Evolutionary conservation across 2,329 filamentous ascomycete genomes (phyloP), one percentile per base, ranked within the genome.

Genomic region (Aspergillus floridensis): DNA sequence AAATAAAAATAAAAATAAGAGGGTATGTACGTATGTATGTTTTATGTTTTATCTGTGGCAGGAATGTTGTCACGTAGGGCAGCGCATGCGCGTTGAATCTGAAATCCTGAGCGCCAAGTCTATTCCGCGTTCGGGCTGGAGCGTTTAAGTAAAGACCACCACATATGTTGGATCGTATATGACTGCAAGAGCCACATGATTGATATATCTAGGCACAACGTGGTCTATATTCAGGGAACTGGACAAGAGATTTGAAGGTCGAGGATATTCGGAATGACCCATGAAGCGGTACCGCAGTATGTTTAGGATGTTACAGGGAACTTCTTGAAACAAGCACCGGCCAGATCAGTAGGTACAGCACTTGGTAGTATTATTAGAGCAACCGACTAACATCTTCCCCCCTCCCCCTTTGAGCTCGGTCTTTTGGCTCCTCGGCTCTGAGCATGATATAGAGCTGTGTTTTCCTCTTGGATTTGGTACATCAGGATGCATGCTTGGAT

Each of bases 1-100:
- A 29, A 46, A 48, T 46, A 46, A 52, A 38, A 32, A 50, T 32
- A 47, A 49, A 31, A 41, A 35, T 24, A 56, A 12, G 48, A 46
- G 32, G 50, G 51, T 51, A 49, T 49, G 52, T 49, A 62, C 61
- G 26, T 29, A 29, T 29, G 26, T 29, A 29, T 29, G 26, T 29
- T 29, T 29, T 29, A 29, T 29, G 26, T 29, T 29, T 29, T 61
- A 49, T 59, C 54, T 55, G 59, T 59, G 63, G 63, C 62, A 62
- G 63, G 63, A 65, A 65, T 65, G 62, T 65, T 64, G 63, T 65
- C 62, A 65, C 63, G 62, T 64, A 65, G 63, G 62, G 57, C 62
- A 65, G 62, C 63, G 60, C 59, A 57, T 61, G 62, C 62, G 59
- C 57, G 61, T 60, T 63, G 59, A 53, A 65, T 62, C 63, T 60